phyloP scores from a whole-genome alignment of 208 protist genomes.

The Leishmania amazonensis region DNA sequence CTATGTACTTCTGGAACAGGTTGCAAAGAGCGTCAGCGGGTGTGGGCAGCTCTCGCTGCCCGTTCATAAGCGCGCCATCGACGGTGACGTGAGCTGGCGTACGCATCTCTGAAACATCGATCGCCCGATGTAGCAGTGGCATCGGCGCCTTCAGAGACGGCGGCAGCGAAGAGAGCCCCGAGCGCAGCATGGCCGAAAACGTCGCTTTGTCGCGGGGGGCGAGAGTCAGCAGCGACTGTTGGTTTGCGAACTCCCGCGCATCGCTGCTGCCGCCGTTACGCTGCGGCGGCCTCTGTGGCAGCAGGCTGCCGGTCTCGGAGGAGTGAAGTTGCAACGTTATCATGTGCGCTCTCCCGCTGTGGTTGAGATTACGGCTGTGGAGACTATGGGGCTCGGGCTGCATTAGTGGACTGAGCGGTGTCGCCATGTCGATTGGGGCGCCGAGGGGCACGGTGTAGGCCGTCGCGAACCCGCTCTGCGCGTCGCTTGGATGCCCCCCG shows the following conservation, averaged over 20 bases:
- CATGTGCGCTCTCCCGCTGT: neutral
- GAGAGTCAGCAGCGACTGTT: neutral
- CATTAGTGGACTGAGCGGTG: neutral
- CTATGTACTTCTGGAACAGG: constrained; percentile 25
- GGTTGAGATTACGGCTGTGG: neutral
- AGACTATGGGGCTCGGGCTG: neutral
- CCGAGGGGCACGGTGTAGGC: neutral
- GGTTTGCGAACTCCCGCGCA: neutral
- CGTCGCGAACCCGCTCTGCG: neutral
- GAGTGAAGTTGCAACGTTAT: neutral
- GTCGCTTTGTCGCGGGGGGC: neutral
- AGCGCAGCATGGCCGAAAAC: neutral
- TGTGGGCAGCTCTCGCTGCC: neutral
- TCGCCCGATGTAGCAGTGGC: neutral
- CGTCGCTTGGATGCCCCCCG: neutral
- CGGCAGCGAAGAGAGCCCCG: neutral
- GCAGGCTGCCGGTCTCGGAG: neutral
- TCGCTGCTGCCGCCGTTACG: neutral
- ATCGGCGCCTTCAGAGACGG: neutral
- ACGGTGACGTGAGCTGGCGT: neutral
- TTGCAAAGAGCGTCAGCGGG: neutral
- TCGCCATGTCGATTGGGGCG: neutral
- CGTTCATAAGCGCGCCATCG: neutral
- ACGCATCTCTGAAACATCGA: neutral
- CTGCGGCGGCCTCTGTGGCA: neutral